A percentile compares a stretch with the other conserved stretches of the same genome.
Evolutionary conservation across 768 basidiomycete species (phyloP).

Genomic region (Suillus bovinus): DNA sequence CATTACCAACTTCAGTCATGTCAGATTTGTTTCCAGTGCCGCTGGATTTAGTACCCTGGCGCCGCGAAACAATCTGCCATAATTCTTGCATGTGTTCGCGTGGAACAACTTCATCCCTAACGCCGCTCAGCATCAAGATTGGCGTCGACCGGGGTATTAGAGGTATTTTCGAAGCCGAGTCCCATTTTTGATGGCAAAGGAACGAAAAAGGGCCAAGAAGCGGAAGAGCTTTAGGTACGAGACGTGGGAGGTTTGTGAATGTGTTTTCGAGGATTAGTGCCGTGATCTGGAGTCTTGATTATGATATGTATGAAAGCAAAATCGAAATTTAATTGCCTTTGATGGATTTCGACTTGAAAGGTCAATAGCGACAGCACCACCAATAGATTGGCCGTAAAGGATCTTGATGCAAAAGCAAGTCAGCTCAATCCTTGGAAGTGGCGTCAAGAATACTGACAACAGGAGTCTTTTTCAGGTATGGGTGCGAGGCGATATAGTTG

Average conservation of each 20-base stretch:
- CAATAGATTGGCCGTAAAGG: constrained; percentile 84
- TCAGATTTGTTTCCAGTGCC: constrained; percentile 31
- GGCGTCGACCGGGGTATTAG: constrained; percentile 65
- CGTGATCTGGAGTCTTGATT: constrained; percentile 48
- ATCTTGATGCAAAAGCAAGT: constrained; percentile 42
- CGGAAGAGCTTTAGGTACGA: constrained; percentile 83
- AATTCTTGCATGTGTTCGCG: constrained; percentile 59
- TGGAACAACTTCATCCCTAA: constrained; percentile 53
- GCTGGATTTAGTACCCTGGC: constrained; percentile 38
- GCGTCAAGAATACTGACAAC: constrained; percentile 48
- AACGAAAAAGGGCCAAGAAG: constrained; percentile 70
- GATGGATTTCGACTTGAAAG: constrained; percentile 77
- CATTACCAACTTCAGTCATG: constrained; percentile 48
- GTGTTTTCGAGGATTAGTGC: constrained; percentile 93
- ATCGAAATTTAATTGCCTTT: constrained; percentile 42
- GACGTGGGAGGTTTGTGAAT: constrained; percentile 78
- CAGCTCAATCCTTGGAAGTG: background rate
- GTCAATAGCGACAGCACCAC: constrained; percentile 91
- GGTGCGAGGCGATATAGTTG: constrained; percentile 68
- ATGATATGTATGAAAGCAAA: background rate
- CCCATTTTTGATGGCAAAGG: constrained; percentile 88
- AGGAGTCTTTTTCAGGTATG: constrained; percentile 60
- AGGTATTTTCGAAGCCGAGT: constrained; percentile 66
- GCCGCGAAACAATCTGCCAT: constrained; percentile 59
- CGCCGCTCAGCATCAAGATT: constrained; percentile 81